Percentiles rank a stretch among this genome's conserved stretches.
Evolutionary conservation across 2,329 filamentous ascomycete species (phyloP).

Genomic region (Paraphaeosphaeria minitans): DNA sequence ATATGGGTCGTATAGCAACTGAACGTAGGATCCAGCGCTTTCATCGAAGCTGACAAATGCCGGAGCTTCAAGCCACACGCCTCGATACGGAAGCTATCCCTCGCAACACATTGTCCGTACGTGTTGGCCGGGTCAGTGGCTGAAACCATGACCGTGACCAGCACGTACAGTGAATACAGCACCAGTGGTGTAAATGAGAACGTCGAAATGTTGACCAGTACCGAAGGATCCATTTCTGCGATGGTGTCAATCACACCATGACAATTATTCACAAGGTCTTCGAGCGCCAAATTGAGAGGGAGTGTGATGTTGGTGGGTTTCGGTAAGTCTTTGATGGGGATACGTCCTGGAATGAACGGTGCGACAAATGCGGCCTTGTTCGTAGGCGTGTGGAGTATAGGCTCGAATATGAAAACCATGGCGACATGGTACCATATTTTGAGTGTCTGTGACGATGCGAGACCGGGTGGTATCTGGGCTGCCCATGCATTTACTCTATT

Average conservation of each 20-base stretch:
- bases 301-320: conserved; percentile 24
- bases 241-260: conserved; percentile 29
- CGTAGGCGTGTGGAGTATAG: conserved; percentile 32
- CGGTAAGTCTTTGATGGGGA: conserved; percentile 33
- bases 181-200: conserved; percentile 33
- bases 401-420: conserved; percentile 30
- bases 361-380: conserved; percentile 34
- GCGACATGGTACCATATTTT: conserved; percentile 33
- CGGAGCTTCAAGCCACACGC: conserved; percentile 26
- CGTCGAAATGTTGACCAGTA: conserved; percentile 28
- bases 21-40: conserved; percentile 28
- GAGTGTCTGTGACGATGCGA: conserved; percentile 27
- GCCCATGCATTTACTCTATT: conserved; percentile 30
- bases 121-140: conserved; percentile 31
- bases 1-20: conserved; percentile 34
- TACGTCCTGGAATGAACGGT: conserved; percentile 32
- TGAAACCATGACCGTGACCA: conserved; percentile 30
- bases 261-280: conserved; percentile 26
- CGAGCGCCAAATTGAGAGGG: conserved; percentile 23
- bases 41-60: conserved; percentile 20
- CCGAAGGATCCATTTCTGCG: conserved; percentile 28
- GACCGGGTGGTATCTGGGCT: conserved; percentile 26
- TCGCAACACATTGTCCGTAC: conserved; percentile 26
- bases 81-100: conserved; percentile 27
- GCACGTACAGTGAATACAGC: conserved; percentile 30